Base-by-base conservation (phyloP, 2,329 filamentous ascomycete species). In the Aspergillus clavatus region DNA sequence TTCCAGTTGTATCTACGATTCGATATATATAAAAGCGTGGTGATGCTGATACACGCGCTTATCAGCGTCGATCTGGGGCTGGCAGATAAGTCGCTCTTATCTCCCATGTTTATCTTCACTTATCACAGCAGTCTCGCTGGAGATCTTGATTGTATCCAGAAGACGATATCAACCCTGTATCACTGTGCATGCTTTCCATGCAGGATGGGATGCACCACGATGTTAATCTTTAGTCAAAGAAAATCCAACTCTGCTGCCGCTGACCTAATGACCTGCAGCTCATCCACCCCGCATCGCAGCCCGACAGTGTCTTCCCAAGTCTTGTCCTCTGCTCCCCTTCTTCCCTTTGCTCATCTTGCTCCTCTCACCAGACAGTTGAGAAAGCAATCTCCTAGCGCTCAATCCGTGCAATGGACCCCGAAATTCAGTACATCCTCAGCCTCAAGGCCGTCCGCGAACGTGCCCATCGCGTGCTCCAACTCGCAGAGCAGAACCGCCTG, bases 401-500 rank as follows among this genome's bases (percentile, higher is more conserved):
- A 3, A 35, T 5, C 16, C 16, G 16, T 10, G 10, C 14, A 14
- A 56, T 58, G 54, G 52, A 55, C 27, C 39, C 43, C 21, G 45
- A 46, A 14, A 58, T 63, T n/a, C 50, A 62, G 40, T 50, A 58
- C 37, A 38, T 65, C 10, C 56, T 63, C 29, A 52, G 58, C 39
- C 48, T 65, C 1, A 47, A 62, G 44, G 58, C 61, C 2, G 61
- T 65, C 21, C 61, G 62, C 11, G 50, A 58, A 38, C 50, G 53
- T 28, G 58, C 62, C 4, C 54, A 55, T 28, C 31, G 45, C 10
- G 60, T 65, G 4, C 45, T 63, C 31, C 55, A 63, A 24, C 62
- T 64, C 1, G 73, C 73, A n/a, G 58, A 68, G 43, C 48, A 59
- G 3, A 65, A 65, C 3, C 54, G 62, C 5, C 54, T 76, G 24